phyloP scores from a whole-genome alignment of 1,139 yeast genomes.

The Pichia sp. region DNA sequence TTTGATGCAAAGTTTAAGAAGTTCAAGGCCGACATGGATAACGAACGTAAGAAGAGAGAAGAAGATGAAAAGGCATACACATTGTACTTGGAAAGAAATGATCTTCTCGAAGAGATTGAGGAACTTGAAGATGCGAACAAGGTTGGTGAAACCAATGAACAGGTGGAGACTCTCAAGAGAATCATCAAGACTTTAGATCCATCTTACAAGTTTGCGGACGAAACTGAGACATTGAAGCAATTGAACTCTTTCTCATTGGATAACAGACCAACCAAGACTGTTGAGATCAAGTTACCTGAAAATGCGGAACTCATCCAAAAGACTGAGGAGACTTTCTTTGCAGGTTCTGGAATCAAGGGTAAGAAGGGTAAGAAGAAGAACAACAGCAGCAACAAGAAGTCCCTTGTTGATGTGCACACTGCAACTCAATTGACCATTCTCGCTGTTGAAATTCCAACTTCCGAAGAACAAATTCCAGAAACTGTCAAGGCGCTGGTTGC shows the following conservation, averaged over 20 bases:
- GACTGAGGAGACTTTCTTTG: conserved; percentile 39
- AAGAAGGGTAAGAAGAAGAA: conserved; percentile 22
- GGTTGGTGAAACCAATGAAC: conserved; percentile 54
- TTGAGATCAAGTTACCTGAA: conserved; percentile 33
- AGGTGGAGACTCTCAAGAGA: conserved; percentile 20
- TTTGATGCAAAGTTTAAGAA: conserved; percentile 66
- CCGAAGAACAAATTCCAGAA: conserved; percentile 62
- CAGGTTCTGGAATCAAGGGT: conserved; percentile 44
- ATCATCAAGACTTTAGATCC: conserved; percentile 9
- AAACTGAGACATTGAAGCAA: conserved; percentile 1
- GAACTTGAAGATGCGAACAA: conserved; percentile 53
- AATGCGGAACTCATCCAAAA: conserved; percentile 63
- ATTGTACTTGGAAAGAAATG: conserved; percentile 27
- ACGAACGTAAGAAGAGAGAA: conserved; percentile 63
- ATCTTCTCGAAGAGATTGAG: conserved; percentile 47
- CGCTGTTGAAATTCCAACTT: conserved; percentile 73
- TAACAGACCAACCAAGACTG: conserved; percentile 37
- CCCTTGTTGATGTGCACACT: conserved; percentile 63
- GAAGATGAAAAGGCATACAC: conserved; percentile 37
- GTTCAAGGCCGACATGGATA: conserved; percentile 62
- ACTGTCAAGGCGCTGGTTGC: conserved; percentile 65
- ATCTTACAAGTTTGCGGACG: conserved; percentile 7
- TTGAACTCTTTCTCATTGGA: conserved; percentile 8
- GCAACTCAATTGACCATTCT: conserved; percentile 72
- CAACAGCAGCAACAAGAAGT: conserved; percentile 25